Base-by-base conservation (phyloP, 2,329 filamentous ascomycete genomes). In the Colletotrichum aenigma region DNA sequence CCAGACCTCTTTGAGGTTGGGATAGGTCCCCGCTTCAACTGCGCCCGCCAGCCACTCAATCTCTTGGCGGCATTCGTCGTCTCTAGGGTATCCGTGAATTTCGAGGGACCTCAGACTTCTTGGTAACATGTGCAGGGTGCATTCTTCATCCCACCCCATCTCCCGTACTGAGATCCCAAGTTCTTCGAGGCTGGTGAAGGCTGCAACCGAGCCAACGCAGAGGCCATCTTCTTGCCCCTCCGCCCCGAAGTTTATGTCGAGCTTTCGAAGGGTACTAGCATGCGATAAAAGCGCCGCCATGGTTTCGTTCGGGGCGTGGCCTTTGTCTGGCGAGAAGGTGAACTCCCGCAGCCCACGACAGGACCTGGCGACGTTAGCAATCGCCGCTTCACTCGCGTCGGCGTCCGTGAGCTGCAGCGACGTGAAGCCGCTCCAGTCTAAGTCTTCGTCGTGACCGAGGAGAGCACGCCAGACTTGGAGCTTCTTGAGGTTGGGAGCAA, bases 101-200 rank as follows among this genome's bases (percentile, higher is more conserved):
- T 21, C 43, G 10, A 52, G 43, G n/a, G n/a, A 13, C n/a, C 3
- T 52, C 10, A 52, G 10, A 52, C 43, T 21, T 12, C 1, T 21
- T 7, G 43, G 43, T 21, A 52, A 52, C 43, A 12, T 52, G 43
- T n/a, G 43, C n/a, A 52, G 43, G n/a, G n/a, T 52, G 43, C 43
- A 21, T 52, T 52, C 43, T 7, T 13, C 12, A 3, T 13, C 43
- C n/a, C 43, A 21, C 6, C 43, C 43, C 9, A 52, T 21, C 43
- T 52, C 43, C n/a, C 2, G 1, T 0, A 0, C 12, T 21, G n/a
- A 52, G 18, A 52, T 12, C 0, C 43, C n/a, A 1, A 52, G 16
- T 21, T 52, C 43, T n/a, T 52, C 43, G 43, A 52, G 43, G 18
- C 16, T 52, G n/a, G n/a, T 7, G 3, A 52, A 21, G 43, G 43